Conservation (phyloP, 768 basidiomycete genomes). For the Leccinellum luteum region DNA sequence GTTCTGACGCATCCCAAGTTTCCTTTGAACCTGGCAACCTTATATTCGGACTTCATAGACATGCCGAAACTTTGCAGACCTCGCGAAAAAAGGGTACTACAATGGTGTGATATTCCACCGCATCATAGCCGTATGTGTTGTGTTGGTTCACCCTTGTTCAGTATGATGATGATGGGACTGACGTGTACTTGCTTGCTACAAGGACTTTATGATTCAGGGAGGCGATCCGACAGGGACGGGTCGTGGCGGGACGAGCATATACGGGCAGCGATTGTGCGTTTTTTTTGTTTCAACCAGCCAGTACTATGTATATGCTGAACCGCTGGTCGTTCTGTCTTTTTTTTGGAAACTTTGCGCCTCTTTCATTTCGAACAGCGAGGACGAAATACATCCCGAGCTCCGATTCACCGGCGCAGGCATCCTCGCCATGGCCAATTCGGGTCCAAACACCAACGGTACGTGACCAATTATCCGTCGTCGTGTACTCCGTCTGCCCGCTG, state of each 20-base stretch:
- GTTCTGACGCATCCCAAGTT: not conserved
- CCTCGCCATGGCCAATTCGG: not conserved
- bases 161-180: no score
- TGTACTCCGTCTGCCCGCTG: no score
- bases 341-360: no score
- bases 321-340: no score
- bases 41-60: no score
- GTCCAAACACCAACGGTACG: constrained; percentile 59
- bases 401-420: not conserved
- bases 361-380: not conserved
- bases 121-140: not conserved
- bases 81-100: not conserved
- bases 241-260: not conserved
- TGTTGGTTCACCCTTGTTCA: no score
- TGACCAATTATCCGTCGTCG: not conserved
- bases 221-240: not conserved
- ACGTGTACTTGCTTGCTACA: no score
- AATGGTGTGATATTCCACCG: not conserved
- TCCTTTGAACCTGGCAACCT: not conserved
- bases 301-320: no score
- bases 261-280: not conserved
- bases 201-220: not conserved
- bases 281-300: no score
- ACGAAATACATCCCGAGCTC: not conserved
- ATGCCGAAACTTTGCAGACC: not conserved